Evolutionary conservation across 2,329 filamentous ascomycete genomes (phyloP).

Genomic region (Monilinia laxa): DNA sequence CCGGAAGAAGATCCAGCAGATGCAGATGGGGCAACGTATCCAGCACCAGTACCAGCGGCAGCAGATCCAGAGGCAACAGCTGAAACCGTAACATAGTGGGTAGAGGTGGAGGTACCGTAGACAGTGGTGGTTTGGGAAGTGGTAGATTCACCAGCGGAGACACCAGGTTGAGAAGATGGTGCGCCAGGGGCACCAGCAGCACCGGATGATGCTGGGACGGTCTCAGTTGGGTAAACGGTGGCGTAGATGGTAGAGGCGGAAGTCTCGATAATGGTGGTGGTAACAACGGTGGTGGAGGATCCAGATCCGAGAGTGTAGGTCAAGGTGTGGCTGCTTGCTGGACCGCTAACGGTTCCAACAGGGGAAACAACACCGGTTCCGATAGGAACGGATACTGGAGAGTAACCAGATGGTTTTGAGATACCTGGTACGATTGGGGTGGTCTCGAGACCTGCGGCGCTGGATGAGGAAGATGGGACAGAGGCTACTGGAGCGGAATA

Average conservation of each 20-base stretch:
- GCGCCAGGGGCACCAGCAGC: background rate
- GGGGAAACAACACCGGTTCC: conserved; percentile 25
- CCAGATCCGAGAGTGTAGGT: conserved; percentile 45
- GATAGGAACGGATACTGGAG: conserved; percentile 20
- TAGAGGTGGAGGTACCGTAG: conserved; percentile 29
- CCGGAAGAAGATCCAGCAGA: conserved; percentile 20
- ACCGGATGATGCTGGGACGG: conserved; percentile 3
- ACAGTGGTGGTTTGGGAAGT: conserved; percentile 28
- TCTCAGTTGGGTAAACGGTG: conserved; percentile 26
- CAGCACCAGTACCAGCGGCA: background rate
- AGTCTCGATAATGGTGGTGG: conserved; percentile 46
- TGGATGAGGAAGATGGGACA: background rate
- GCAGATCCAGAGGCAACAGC: background rate
- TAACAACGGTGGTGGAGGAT: conserved; percentile 48
- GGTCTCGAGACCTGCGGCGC: background rate
- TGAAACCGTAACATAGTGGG: conserved; percentile 32
- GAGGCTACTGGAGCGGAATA: background rate
- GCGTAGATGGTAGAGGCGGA: conserved; percentile 37
- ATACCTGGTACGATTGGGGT: background rate
- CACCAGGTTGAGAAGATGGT: background rate
- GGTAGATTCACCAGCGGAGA: conserved; percentile 3
- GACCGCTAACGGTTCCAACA: background rate
- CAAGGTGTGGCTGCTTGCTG: conserved; percentile 32
- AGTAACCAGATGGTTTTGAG: background rate
- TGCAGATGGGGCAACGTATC: background rate